Percentiles rank a stretch among this genome's conserved stretches.
Evolutionary conservation across 768 basidiomycete genomes (phyloP).

Genomic region (Xerocomellus chrysenteron): DNA sequence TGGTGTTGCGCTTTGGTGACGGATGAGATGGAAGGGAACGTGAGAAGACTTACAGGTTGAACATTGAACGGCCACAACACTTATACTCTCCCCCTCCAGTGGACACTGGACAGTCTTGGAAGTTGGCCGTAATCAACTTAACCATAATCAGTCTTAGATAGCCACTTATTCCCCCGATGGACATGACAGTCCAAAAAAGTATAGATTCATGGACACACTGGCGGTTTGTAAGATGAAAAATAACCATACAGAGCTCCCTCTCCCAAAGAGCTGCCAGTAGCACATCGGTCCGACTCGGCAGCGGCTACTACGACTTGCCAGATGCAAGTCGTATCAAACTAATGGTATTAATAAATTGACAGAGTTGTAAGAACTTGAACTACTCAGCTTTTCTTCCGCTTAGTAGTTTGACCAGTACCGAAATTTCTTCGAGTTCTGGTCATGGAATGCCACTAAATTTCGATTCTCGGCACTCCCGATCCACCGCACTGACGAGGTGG

Average conservation of each 20-base stretch:
- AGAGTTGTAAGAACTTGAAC: not conserved
- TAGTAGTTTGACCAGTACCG: no score
- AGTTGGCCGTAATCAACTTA: constrained; percentile 11
- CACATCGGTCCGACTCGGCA: not conserved
- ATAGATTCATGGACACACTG: not conserved
- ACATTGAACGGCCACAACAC: not conserved
- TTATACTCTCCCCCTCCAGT: constrained; percentile 12
- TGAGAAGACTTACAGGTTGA: constrained; percentile 13
- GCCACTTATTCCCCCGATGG: not conserved
- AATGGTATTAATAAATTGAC: not conserved
- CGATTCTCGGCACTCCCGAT: no score
- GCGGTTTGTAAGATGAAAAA: not conserved
- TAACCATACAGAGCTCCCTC: constrained; percentile 4
- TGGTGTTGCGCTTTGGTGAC: constrained; percentile 3
- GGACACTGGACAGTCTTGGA: not conserved
- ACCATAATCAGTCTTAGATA: constrained; percentile 1
- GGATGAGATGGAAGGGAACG: constrained; percentile 14
- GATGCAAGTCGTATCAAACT: not conserved
- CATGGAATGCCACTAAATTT: no score
- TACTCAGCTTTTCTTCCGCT: not conserved
- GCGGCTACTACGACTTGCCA: not conserved
- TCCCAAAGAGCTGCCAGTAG: not conserved
- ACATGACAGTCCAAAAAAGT: not conserved
- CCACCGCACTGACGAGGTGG: no score
- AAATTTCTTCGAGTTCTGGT: not conserved